Evolutionary conservation across 768 basidiomycete species (phyloP).

Genomic region (Hydnomerulius pinastri): DNA sequence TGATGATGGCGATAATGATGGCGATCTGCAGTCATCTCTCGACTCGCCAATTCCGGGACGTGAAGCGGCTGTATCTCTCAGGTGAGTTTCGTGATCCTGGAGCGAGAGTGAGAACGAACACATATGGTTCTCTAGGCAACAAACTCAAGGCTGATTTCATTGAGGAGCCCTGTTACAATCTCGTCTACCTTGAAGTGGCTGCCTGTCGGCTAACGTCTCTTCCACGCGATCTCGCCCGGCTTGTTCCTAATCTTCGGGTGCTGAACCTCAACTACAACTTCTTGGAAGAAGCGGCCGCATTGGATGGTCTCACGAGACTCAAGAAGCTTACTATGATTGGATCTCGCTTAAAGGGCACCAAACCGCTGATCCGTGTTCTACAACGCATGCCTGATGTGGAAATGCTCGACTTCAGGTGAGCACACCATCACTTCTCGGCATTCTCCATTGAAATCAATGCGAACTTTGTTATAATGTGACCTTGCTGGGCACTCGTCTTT

Average conservation of each 20-base stretch:
- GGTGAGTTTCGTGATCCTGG: conserved; percentile 52
- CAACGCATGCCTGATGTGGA: conserved; percentile 77
- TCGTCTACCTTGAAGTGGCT: conserved; percentile 91
- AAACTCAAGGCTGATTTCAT: conserved; percentile 62
- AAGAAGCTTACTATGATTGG: conserved; percentile 88
- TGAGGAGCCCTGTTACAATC: conserved; percentile 78
- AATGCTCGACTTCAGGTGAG: conserved; percentile 89
- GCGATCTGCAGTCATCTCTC: conserved; percentile 42
- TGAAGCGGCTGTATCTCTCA: conserved; percentile 93
- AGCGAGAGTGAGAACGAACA: conserved; percentile 20
- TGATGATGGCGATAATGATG: conserved; percentile 34
- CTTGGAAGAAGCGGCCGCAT: conserved; percentile 66
- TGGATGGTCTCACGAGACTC: conserved; percentile 75
- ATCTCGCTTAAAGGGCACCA: conserved; percentile 73
- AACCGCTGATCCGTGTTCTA: conserved; percentile 70
- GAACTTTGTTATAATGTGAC: background rate
- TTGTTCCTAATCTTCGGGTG: conserved; percentile 84
- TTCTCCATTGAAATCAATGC: conserved; percentile 8
- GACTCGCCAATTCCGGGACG: conserved; percentile 78
- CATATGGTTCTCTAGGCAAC: conserved; percentile 58
- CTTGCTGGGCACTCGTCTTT: background rate
- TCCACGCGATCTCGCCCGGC: conserved; percentile 62
- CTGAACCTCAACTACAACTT: conserved; percentile 99
- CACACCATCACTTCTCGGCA: conserved; percentile 15
- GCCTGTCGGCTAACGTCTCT: conserved; percentile 78